phyloP scores from a whole-genome alignment of 2,329 filamentous ascomycete species.

The Shiraia bambusicola region DNA sequence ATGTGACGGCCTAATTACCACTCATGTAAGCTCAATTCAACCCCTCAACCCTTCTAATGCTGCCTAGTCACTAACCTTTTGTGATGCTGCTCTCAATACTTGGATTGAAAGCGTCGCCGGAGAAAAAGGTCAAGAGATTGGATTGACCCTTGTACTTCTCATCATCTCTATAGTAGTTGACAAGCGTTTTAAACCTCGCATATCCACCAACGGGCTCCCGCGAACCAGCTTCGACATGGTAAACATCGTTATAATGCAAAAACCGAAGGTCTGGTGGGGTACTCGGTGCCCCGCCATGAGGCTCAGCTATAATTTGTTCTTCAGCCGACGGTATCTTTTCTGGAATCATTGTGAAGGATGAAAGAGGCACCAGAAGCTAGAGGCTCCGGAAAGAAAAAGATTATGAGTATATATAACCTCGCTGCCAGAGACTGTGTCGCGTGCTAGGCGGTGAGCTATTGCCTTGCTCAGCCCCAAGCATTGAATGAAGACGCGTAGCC shows the following conservation, averaged over 20 bases:
- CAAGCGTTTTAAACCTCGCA: constrained; percentile 75
- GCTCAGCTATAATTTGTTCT: constrained; percentile 45
- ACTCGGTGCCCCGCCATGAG: constrained; percentile 45
- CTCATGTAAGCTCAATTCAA: background rate
- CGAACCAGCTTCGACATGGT: constrained; percentile 76
- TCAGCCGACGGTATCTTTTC: constrained; percentile 29
- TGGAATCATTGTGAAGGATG: constrained; percentile 24
- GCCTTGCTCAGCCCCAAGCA: constrained; percentile 25
- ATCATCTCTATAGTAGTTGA: constrained; percentile 71
- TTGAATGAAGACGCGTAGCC: constrained; percentile 14
- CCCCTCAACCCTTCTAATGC: no score
- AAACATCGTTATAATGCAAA: constrained; percentile 91
- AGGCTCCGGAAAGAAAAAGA: background rate
- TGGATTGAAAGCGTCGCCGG: constrained; percentile 90
- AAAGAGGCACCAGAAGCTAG: background rate
- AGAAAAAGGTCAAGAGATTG: constrained; percentile 76
- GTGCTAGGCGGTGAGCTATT: constrained; percentile 30
- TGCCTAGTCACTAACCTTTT: constrained; percentile 59
- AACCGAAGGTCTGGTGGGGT: constrained; percentile 72
- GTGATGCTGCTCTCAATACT: constrained; percentile 86
- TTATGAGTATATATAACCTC: constrained; percentile 4
- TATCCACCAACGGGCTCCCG: constrained; percentile 82
- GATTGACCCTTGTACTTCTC: constrained; percentile 64
- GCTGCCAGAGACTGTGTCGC: constrained; percentile 14
- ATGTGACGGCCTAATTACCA: constrained; percentile 71